Evolutionary conservation across 345 rosid species (phyloP), one percentile per base, ranked within the genome.

Genomic region (Citrus medica): DNA sequence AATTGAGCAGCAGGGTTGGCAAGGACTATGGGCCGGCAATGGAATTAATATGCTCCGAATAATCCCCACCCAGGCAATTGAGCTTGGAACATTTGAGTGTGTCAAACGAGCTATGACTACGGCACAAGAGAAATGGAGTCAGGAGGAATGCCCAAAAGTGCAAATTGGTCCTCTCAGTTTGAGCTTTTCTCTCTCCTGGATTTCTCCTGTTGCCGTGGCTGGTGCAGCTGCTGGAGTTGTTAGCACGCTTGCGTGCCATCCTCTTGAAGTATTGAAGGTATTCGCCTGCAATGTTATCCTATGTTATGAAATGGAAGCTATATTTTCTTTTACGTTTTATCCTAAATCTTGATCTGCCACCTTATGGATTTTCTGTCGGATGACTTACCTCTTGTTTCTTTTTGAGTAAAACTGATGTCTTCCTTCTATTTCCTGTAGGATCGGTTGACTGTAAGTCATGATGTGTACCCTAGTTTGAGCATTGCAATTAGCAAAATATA

Each of bases 191-290:
- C 89, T 94, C 73, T 84, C 90, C 3, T 97, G 98, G 98, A 84
- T 94, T 77, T 94, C 98, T 79, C 98, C 98, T 17, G 88, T 89
- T 84, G 98, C 98, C 27, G 93, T 92, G 58, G 99, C 90, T 76
- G 99, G 97, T 86, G 99, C 98, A 62, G 93, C 98, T 82, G 99
- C 98, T 62, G 99, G 99, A 70, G 73, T 97, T 83, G 88, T 85
- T 38, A 86, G 98, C 84, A 94, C 98, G 2, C 98, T 97, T 74
- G 98, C 81, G 5, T 97, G 99, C 79, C 98, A 97, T 87, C 98
- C 99, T 76, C 98, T 94, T 35, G 99, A 97, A 90, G 99, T 97
- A 79, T 84, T 97, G 81, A 97, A 97, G 98, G 99, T 94, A 85
- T 73, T 69, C 4, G 14, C 38, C 25, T 17, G 37, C 1, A 22